Evolutionary conservation across 2,329 filamentous ascomycete species (phyloP), one percentile per base, ranked within the genome.

Genomic region (Karstenula rhodostoma): DNA sequence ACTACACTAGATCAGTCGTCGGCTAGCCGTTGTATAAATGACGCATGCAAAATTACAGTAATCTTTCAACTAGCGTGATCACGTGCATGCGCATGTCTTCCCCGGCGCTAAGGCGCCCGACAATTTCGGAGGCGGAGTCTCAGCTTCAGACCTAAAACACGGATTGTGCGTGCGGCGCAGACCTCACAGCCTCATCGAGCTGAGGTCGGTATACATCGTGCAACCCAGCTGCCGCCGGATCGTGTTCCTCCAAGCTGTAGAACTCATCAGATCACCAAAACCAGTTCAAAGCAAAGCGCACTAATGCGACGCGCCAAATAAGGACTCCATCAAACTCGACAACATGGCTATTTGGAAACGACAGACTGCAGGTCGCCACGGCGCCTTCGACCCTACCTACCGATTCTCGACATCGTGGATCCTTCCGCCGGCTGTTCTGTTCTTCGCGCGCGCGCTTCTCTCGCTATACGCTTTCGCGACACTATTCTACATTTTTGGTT

Each of bases 361-460:
- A 25, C 61, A 71, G 47, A 60, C 65, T 27, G 51, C 63, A 19
- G 62, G 66, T 10, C 65, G 66, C 61, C 72, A 81, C 64, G 67
- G 61, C 22, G 58, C 55, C 17, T 78, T 81, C 60, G 83, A 84
- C 69, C 72, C 76, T 29, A 77, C 85, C 44, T 84, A 90, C 77
- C 87, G 89, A 59, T 93, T 91, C 79, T 87, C 88, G 76, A 95
- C 92, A 17, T 96, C 92, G 15, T 96, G 92, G 91, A 77, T 94
- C 9, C 78, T 96, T n/a, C 78, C 87, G 25, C 90, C 92, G 0
- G 84, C 84, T 69, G 69, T 84, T 1, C 83, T 94, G 50, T 88
- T 87, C 66, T 78, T 75, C 55, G 73, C 85, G 53, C 87, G 89
- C 63, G 84, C 85, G 12, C 56, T 78, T 44, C 63, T 79, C 57